These are phyloP conservation scores for Hypoxylon lenormandii DNA, from an alignment of 495 filamentous ascomycete species.

Conservation along the genomic window DNA sequence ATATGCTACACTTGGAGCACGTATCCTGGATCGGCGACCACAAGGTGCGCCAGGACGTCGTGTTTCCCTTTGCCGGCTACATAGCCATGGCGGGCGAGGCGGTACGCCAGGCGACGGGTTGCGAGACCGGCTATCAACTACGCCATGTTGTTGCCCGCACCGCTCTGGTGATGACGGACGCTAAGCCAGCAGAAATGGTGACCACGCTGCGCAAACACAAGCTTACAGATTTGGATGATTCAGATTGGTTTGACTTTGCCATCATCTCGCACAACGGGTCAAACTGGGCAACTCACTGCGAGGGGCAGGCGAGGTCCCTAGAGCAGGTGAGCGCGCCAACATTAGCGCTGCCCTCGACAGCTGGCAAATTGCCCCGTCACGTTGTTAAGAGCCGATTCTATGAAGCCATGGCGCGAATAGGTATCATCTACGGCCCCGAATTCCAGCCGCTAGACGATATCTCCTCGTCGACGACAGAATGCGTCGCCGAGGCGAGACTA, in stretches of 20 bases:
- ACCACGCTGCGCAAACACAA: slow-evolving; percentile 53
- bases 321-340: slow-evolving; percentile 2
- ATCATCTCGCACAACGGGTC: slow-evolving; percentile 56
- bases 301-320: slow-evolving; percentile 52
- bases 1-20: slow-evolving; percentile 55
- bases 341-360: too few species aligned
- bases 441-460: slow-evolving; percentile 57
- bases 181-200: slow-evolving; percentile 54
- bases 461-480: slow-evolving; percentile 36
- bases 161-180: slow-evolving; percentile 56
- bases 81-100: slow-evolving; percentile 62
- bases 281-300: slow-evolving; percentile 58
- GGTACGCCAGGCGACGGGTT: slow-evolving; percentile 52
- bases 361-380: slow-evolving; percentile 2
- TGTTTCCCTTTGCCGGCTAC: slow-evolving; percentile 63
- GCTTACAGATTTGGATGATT: slow-evolving; percentile 54
- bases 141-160: slow-evolving; percentile 50
- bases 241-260: slow-evolving; percentile 59
- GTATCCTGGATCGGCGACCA: slow-evolving; percentile 64
- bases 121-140: slow-evolving; percentile 47
- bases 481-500: slow-evolving; percentile 42
- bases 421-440: slow-evolving; percentile 58
- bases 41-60: slow-evolving; percentile 50
- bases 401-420: slow-evolving; percentile 41
- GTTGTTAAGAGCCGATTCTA: slow-evolving; percentile 52